Base-by-base conservation (phyloP, 768 basidiomycete genomes). In the Pulveroboletus sp. region DNA sequence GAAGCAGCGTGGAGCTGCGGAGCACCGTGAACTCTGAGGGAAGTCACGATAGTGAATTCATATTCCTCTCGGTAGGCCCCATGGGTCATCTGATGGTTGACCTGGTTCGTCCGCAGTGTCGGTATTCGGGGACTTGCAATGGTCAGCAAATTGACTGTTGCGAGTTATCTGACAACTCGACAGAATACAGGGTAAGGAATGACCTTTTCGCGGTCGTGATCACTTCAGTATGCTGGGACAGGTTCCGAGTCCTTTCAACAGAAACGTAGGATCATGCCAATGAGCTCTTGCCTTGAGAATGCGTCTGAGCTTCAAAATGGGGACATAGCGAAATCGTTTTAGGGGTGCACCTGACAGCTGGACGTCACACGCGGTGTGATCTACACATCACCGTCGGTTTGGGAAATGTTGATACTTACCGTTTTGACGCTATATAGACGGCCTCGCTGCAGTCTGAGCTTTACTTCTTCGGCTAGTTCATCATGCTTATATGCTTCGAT, bases 1-100 rank as follows among this genome's bases (percentile, higher is more conserved):
- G 52, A 55, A 55, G 62, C 43, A 19, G 39, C 33, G 42, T 53
- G 59, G 50, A 43, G 31, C 62, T 62, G 53, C 59, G 62, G 62
- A 53, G 29, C 46, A 53, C 40, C 25, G 42, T 58, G 50, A 54
- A 48, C 24, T 40, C 34, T 11, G 51, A 41, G 23, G 25, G 38
- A 36, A 32, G 5, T 27, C 20, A 19, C 43, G 62, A 58, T 43
- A 23, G 32, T 29, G 49, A 52, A 50, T 46, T 43, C 49, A 53
- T 55, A 45, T 40, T 44, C 33, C 31, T 40, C 16, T 46, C 40
- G 29, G 49, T 34, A 34, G 44, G n/a, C 19, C 48, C 7, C 40
- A 40, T 43, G 31, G 27, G 40, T 50, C 43, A 42, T 53, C 36
- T 16, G 25, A 33, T 31, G 31, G 21, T 41, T 19, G 50, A 34